Evolutionary conservation across 192 early-diverging fungal species (phyloP), one percentile per base, ranked within the genome.

Genomic region (Allomyces macrogynus): DNA sequence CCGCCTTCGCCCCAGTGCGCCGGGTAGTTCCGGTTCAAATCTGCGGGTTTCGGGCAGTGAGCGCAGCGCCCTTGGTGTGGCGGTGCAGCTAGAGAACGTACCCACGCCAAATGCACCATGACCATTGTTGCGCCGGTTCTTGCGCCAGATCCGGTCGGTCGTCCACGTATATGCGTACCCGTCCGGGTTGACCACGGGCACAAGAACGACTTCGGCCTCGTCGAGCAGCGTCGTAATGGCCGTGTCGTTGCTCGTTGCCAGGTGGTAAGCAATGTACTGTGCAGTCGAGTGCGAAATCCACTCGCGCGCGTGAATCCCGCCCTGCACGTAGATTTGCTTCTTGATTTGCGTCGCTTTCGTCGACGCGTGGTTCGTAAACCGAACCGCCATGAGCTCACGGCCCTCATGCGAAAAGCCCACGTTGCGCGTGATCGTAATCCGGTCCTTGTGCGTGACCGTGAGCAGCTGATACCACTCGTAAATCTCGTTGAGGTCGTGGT

Each of bases 101-200:
- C 18, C 57, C 20, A 20, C 20, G 64, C 65, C 65, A 12, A 10
- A 72, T 65, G 43, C 63, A 67, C 69, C 71, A 68, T 77, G 74
- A n/a, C 60, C 65, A 67, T 81, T 83, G 23, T 70, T 66, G 63
- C 80, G 74, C 14, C 70, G 62, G 63, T 77, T 77, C 71, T 77
- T 78, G 64, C 77, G 69, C 62, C 74, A 74, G 66, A 78, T 61
- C 22, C 75, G 75, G 67, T 78, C 68, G 23, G 69, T 22, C 24
- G 68, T 67, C 65, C 76, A 73, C 54, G 77, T 76, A 65, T 77
- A 70, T 1, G 75, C 78, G 63, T 83, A 83, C 9, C 83, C 83
- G 62, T 85, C 83, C 8, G 75, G 74, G 71, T 85, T 85, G 66
- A 79, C 66, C 26, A 80, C 70, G 14, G 83, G 83, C 54, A 85